A percentile compares a stretch with the other conserved stretches of the same genome.
phyloP scores from a whole-genome alignment of 1,284 basidiomycete genomes.

The Stygiomarasmius scandens region DNA sequence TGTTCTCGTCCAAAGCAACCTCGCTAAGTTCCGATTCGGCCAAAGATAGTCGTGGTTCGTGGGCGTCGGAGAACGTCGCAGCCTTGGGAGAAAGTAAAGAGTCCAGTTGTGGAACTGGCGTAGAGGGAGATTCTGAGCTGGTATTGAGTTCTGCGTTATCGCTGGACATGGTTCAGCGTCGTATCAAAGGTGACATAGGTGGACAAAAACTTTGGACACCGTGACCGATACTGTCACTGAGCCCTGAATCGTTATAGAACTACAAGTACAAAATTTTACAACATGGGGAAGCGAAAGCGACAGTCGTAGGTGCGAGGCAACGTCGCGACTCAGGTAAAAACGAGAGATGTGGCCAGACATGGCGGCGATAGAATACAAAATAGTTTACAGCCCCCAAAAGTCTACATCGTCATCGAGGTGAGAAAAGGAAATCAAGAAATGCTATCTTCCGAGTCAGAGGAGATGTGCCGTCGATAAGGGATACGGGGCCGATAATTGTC shows the following conservation, averaged over 20 bases:
- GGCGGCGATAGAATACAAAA: conserved; percentile 11
- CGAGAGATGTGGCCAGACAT: too few species aligned
- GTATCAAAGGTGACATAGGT: conserved; percentile 1
- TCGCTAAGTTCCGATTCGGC: conserved; percentile 63
- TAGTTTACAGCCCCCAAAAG: conserved; percentile 12
- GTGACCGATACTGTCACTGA: too few species aligned
- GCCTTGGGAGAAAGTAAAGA: conserved; percentile 44
- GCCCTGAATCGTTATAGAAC: too few species aligned
- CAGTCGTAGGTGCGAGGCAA: too few species aligned
- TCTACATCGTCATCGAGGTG: not conserved
- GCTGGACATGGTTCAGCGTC: conserved; percentile 20
- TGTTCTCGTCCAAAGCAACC: conserved; percentile 47
- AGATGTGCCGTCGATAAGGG: conserved; percentile 4
- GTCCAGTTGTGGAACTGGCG: conserved; percentile 33
- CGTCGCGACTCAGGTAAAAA: too few species aligned
- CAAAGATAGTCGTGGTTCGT: conserved; percentile 42
- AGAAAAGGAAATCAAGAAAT: not conserved
- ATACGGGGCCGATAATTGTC: conserved; percentile 6
- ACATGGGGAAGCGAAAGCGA: not conserved
- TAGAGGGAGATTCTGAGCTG: conserved; percentile 9
- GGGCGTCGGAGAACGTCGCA: conserved; percentile 18
- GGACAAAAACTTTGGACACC: too few species aligned
- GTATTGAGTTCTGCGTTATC: conserved; percentile 14
- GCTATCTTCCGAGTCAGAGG: conserved; percentile 17
- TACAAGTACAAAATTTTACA: not conserved